phyloP scores from a whole-genome alignment of 148 eudicot species.

The Rhododendron williamsianum region DNA sequence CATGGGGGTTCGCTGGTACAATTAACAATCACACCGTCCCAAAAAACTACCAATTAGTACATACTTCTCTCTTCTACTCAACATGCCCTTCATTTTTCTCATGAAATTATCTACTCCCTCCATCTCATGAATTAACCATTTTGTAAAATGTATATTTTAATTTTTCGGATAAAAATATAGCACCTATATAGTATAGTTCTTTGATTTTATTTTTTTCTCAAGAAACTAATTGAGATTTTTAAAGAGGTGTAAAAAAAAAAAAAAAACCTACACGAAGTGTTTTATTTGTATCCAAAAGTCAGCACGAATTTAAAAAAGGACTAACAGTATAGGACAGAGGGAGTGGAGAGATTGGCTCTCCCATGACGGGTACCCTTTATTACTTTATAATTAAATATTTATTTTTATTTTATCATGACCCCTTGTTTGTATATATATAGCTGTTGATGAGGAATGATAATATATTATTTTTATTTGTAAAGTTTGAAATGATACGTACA shows the following conservation, averaged over 20 bases:
- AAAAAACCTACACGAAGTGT: too few relatives aligned
- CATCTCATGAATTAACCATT: too few relatives aligned
- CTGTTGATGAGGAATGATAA: not conserved
- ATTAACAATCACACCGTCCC: not conserved
- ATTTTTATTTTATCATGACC: not conserved
- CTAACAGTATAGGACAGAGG: not conserved
- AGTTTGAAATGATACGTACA: not conserved
- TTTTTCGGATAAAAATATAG: too few relatives aligned
- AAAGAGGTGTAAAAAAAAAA: not conserved
- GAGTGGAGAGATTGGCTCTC: not conserved
- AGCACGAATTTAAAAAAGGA: not conserved
- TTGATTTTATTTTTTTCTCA: not conserved
- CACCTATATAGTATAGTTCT: not conserved
- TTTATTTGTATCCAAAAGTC: too few relatives aligned
- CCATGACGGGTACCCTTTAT: not conserved
- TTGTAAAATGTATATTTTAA: not conserved
- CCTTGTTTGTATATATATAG: not conserved
- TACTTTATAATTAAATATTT: not conserved
- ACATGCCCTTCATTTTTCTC: not conserved
- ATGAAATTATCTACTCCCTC: not conserved
- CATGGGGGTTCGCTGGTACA: constrained; percentile 20
- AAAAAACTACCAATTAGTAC: not conserved
- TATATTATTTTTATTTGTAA: not conserved
- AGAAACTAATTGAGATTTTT: not conserved
- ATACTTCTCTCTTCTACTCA: not conserved